Percentiles rank a stretch among this genome's conserved stretches.
phyloP scores from a whole-genome alignment of 345 rosid genomes.

The Salix viminalis region DNA sequence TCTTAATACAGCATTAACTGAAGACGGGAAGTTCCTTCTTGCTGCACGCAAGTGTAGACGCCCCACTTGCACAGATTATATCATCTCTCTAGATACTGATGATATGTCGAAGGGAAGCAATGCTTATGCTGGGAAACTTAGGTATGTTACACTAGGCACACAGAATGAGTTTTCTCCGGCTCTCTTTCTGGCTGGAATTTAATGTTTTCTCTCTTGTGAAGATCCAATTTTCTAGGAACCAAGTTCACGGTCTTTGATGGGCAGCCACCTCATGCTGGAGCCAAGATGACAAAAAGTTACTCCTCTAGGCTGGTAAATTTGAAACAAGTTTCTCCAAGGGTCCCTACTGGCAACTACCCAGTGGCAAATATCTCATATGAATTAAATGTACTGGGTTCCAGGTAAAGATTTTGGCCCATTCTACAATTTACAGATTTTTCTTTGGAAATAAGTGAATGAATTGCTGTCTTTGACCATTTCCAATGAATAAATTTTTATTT shows the following conservation, averaged over 20 bases:
- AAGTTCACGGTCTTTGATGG: constrained; percentile 33
- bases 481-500: background rate
- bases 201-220: constrained; percentile 1
- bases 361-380: constrained; percentile 30
- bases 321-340: constrained; percentile 32
- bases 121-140: constrained; percentile 30
- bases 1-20: constrained; percentile 19
- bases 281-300: constrained; percentile 29
- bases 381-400: constrained; percentile 32
- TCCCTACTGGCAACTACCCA: constrained; percentile 32
- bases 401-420: constrained; percentile 12
- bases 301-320: constrained; percentile 29
- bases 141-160: constrained; percentile 6
- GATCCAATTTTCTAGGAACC: constrained; percentile 34
- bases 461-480: background rate
- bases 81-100: constrained; percentile 23
- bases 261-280: constrained; percentile 33
- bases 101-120: constrained; percentile 28
- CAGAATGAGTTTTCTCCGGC: background rate
- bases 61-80: constrained; percentile 31
- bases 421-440: background rate
- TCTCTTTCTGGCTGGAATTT: background rate
- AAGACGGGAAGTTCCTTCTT: constrained; percentile 30
- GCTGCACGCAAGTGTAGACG: constrained; percentile 35
- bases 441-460: background rate